Evolutionary conservation across 768 basidiomycete genomes (phyloP).

Genomic region (Scleroderma bovista): DNA sequence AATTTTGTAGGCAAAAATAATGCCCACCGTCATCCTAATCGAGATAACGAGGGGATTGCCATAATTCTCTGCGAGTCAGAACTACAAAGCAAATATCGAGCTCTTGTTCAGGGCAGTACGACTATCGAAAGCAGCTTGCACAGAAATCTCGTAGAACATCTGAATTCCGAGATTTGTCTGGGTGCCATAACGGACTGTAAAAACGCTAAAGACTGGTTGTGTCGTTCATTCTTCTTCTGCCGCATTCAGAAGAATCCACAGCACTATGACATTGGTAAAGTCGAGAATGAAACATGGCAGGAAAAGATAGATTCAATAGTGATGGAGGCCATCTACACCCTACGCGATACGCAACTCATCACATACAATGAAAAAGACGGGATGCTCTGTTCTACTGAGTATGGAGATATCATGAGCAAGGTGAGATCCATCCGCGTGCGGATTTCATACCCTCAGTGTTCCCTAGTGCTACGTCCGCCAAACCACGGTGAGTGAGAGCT

Average conservation of each 20-base stretch:
- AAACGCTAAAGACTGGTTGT: conserved; percentile 79
- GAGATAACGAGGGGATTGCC: conserved; percentile 80
- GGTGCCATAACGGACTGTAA: conserved; percentile 69
- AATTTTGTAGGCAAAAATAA: neutral
- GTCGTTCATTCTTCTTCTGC: conserved; percentile 79
- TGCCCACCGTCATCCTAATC: neutral
- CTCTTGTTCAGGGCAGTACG: conserved; percentile 64
- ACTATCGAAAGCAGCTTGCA: conserved; percentile 85
- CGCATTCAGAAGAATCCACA: conserved; percentile 80
- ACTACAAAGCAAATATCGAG: conserved; percentile 65
- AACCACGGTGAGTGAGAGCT: conserved; percentile 44
- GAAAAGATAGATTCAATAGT: conserved; percentile 70
- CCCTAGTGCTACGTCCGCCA: conserved; percentile 70
- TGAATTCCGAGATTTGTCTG: conserved; percentile 91
- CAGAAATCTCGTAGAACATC: conserved; percentile 76
- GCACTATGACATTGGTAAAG: conserved; percentile 64
- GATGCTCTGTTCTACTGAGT: conserved; percentile 60
- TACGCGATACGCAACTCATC: conserved; percentile 61
- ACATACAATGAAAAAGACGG: conserved; percentile 37
- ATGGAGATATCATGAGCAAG: conserved; percentile 85
- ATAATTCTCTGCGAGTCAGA: conserved; percentile 77
- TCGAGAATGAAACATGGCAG: conserved; percentile 57
- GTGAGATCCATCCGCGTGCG: conserved; percentile 31
- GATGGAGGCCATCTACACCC: conserved; percentile 51
- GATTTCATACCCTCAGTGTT: conserved; percentile 4